These are phyloP conservation scores for Somion occarium DNA, from an alignment of 1,284 basidiomycete species.

Conservation along the genomic window DNA sequence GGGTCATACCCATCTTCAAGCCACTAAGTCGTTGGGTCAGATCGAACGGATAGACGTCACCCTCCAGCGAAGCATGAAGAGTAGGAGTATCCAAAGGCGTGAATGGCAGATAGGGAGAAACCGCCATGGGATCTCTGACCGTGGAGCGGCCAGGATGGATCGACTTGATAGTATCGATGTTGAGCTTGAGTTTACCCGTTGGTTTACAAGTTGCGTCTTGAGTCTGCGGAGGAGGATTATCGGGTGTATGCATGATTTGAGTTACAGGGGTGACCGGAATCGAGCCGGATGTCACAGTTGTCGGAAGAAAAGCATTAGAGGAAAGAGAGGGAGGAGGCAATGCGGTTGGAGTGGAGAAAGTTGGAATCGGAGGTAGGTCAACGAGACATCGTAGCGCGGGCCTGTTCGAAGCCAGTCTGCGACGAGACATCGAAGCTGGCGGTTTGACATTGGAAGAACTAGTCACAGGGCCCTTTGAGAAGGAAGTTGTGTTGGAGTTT, in stretches of 20 bases:
- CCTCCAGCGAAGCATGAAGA: background rate
- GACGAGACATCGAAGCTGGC: slow-evolving; percentile 22
- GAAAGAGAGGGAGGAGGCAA: slow-evolving; percentile 6
- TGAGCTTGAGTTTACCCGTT: background rate
- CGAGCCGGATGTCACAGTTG: background rate
- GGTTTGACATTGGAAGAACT: background rate
- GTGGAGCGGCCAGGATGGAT: background rate
- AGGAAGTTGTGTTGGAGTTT: too few relatives aligned
- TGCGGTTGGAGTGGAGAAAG: background rate
- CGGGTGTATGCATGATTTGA: slow-evolving; percentile 25
- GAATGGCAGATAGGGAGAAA: slow-evolving; percentile 3
- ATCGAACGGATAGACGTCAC: background rate
- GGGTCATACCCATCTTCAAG: background rate
- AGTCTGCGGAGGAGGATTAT: slow-evolving; percentile 18
- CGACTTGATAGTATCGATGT: slow-evolving; percentile 1
- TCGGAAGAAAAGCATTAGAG: slow-evolving; percentile 3
- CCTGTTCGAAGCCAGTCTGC: slow-evolving; percentile 22
- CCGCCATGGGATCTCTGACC: background rate
- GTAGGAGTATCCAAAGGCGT: slow-evolving; percentile 2
- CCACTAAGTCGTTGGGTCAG: background rate
- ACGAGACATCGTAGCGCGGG: slow-evolving; percentile 22
- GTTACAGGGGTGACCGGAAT: slow-evolving; percentile 27
- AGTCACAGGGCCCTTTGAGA: too few relatives aligned
- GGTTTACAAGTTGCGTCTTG: background rate
- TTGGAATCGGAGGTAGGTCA: slow-evolving; percentile 16